These are phyloP conservation scores for Actinomortierella ambigua DNA, from an alignment of 371 early-diverging fungal genomes.

Conservation along the genomic window DNA sequence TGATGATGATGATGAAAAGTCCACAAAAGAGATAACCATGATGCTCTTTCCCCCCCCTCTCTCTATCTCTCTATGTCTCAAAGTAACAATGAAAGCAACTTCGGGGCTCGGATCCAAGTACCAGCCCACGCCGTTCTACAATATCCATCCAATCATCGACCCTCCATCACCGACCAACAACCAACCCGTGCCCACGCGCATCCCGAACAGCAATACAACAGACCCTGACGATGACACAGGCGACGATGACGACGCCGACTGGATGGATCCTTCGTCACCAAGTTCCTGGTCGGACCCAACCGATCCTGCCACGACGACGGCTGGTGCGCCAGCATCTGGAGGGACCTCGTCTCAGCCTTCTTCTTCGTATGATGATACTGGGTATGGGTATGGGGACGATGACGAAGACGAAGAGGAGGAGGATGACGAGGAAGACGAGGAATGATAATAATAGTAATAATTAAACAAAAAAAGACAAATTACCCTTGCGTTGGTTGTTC, in stretches of 20 bases:
- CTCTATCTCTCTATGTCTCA: not conserved
- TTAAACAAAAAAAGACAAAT: too few relatives aligned
- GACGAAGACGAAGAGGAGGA: not conserved
- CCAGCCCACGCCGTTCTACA: slow-evolving; percentile 13
- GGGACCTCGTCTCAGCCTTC: too few relatives aligned
- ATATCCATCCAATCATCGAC: not conserved
- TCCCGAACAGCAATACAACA: too few relatives aligned
- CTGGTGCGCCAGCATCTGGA: too few relatives aligned
- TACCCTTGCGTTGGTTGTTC: too few relatives aligned
- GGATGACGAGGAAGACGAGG: not conserved
- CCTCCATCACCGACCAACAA: too few relatives aligned
- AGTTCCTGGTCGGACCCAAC: not conserved
- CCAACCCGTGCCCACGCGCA: too few relatives aligned
- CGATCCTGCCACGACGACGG: too few relatives aligned
- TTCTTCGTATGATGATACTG: too few relatives aligned
- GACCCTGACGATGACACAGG: not conserved
- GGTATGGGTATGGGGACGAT: too few relatives aligned
- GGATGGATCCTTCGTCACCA: too few relatives aligned
- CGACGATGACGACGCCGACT: slow-evolving; percentile 4
- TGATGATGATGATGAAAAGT: not conserved
- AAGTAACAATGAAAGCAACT: slow-evolving; percentile 30
- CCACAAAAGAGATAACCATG: not conserved
- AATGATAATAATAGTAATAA: too few relatives aligned
- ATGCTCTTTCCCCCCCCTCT: not conserved
- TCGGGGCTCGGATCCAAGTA: slow-evolving; percentile 12